These are phyloP conservation scores for Aurinia saxatilis DNA, from an alignment of 345 rosid species.

Conservation along the genomic window DNA sequence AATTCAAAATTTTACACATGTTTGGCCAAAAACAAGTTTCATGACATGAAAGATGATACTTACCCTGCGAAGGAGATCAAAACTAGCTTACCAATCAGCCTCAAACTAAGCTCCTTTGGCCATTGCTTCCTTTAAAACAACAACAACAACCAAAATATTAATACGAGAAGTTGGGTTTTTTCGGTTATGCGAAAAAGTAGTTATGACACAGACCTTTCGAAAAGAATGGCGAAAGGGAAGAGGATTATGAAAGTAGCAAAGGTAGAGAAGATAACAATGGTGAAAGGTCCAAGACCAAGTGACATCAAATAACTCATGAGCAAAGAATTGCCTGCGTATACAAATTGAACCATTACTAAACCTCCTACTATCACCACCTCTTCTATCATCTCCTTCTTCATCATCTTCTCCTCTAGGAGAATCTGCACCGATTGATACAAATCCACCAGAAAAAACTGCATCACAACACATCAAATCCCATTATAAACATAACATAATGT, in stretches of 20 bases:
- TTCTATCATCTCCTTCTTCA: slow-evolving; percentile 43
- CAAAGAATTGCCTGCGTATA: slow-evolving; percentile 55
- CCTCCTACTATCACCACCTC: slow-evolving; percentile 55
- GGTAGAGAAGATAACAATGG: slow-evolving; percentile 62
- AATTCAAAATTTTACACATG: not conserved
- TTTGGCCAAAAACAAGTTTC: not conserved
- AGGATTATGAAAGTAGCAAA: slow-evolving; percentile 64
- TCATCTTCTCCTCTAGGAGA: slow-evolving; percentile 17
- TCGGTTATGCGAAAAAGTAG: not conserved
- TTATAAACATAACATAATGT: not conserved
- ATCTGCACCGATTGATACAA: slow-evolving; percentile 6
- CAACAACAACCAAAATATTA: not conserved
- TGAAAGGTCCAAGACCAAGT: slow-evolving; percentile 55
- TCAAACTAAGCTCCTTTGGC: slow-evolving; percentile 50
- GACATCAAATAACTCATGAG: slow-evolving; percentile 74
- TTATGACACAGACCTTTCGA: slow-evolving; percentile 52
- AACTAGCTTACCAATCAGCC: slow-evolving; percentile 55
- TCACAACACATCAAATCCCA: not conserved
- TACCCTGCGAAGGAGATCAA: slow-evolving; percentile 81
- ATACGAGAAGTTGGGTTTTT: no score
- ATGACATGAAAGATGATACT: slow-evolving; percentile 2
- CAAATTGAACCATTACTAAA: slow-evolving; percentile 53
- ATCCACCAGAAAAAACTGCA: slow-evolving; percentile 7
- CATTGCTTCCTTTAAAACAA: slow-evolving; percentile 54
- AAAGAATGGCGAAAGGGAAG: slow-evolving; percentile 57